A percentile compares a stretch with the other conserved stretches of the same genome.
These are phyloP conservation scores for Quercus agrifolia DNA, from an alignment of 306 rosid species.

Conservation along the genomic window DNA sequence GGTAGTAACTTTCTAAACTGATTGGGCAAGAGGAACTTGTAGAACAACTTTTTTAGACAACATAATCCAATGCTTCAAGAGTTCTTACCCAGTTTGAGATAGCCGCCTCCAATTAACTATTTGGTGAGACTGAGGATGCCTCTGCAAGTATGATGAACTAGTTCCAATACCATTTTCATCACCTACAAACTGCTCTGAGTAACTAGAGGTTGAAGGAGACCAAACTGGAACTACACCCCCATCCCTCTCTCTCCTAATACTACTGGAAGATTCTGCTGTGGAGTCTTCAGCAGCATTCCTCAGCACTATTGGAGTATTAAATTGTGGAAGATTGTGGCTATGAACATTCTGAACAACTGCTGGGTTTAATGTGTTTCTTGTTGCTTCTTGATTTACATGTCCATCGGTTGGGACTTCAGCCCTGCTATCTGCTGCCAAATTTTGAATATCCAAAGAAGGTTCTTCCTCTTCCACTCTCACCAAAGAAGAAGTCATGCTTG, in stretches of 20 bases:
- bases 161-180: slow-evolving; percentile 68
- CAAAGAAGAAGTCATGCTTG: slow-evolving; percentile 65
- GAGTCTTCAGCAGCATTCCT: slow-evolving; percentile 57
- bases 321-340: slow-evolving; percentile 25
- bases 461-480: slow-evolving; percentile 74
- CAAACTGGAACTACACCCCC: slow-evolving; percentile 85
- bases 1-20: neutral
- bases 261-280: slow-evolving; percentile 69
- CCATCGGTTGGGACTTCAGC: slow-evolving; percentile 79
- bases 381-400: slow-evolving; percentile 40
- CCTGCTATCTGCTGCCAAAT: slow-evolving; percentile 47
- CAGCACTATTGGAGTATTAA: slow-evolving; percentile 25
- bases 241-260: slow-evolving; percentile 77
- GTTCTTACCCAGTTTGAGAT: slow-evolving; percentile 85
- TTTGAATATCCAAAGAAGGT: slow-evolving; percentile 48
- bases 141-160: slow-evolving; percentile 68
- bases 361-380: slow-evolving; percentile 39
- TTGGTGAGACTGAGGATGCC: slow-evolving; percentile 93
- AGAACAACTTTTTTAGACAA: neutral
- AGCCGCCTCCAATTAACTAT: slow-evolving; percentile 76
- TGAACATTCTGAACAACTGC: slow-evolving; percentile 31
- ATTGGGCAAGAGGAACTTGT: slow-evolving; percentile 6
- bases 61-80: slow-evolving; percentile 15
- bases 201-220: slow-evolving; percentile 70
- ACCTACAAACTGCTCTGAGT: slow-evolving; percentile 68